These are phyloP conservation scores for Elaeis guineensis DNA, from an alignment of 176 grass and related monocot genomes.

Conservation along the genomic window DNA sequence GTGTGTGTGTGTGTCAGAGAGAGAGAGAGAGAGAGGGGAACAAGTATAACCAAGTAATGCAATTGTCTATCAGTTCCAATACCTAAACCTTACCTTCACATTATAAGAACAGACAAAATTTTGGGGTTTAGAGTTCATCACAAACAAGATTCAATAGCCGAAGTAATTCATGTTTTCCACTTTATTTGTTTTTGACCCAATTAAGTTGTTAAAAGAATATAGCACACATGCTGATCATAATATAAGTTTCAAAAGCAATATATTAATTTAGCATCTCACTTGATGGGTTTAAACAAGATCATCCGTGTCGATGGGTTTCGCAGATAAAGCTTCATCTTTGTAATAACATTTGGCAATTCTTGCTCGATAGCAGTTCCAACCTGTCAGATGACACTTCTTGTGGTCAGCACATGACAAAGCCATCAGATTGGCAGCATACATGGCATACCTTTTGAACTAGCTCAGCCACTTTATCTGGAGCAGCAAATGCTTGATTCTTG, in stretches of 20 bases:
- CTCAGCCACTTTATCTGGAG: conserved; percentile 89
- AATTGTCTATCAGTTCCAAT: too few species aligned
- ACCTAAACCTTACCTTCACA: too few species aligned
- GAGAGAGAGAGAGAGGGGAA: too few species aligned
- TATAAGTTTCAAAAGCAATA: too few species aligned
- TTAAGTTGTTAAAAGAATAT: not conserved
- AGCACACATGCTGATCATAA: not conserved
- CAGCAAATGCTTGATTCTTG: conserved; percentile 91
- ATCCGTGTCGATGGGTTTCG: conserved; percentile 87
- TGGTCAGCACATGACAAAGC: conserved; percentile 1
- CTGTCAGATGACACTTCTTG: conserved; percentile 16
- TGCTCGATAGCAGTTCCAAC: conserved; percentile 52
- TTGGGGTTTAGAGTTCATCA: too few species aligned
- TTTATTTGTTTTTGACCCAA: not conserved
- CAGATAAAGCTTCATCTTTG: conserved; percentile 89
- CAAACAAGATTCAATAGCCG: too few species aligned
- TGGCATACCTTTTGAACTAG: conserved; percentile 78
- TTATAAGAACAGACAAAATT: too few species aligned
- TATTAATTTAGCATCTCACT: conserved; percentile 35
- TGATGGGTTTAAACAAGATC: conserved; percentile 98
- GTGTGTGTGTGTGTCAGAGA: too few species aligned
- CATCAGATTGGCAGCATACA: not conserved
- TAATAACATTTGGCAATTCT: conserved; percentile 73
- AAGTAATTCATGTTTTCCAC: too few species aligned
- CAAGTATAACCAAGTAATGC: too few species aligned